Percentiles rank a stretch among this genome's conserved stretches.
These are phyloP conservation scores for Colletotrichum liriopes DNA, from an alignment of 2,329 filamentous ascomycete species.

Conservation along the genomic window DNA sequence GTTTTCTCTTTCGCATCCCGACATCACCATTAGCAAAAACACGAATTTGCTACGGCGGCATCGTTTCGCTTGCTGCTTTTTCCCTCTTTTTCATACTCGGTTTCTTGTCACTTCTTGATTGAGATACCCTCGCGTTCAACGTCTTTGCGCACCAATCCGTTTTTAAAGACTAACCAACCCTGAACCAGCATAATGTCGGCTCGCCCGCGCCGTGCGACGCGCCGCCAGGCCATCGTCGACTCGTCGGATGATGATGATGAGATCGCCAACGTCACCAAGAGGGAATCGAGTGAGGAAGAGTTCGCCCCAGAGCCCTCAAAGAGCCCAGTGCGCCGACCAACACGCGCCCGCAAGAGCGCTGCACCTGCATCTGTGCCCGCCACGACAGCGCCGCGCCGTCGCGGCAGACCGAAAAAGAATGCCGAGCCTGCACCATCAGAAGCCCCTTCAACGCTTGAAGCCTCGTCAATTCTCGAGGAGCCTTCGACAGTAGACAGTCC, in stretches of 20 bases:
- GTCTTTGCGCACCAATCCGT: constrained; percentile 9
- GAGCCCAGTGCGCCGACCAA: constrained; percentile 67
- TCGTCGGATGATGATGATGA: constrained; percentile 83
- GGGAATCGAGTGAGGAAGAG: constrained; percentile 80
- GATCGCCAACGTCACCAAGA: constrained; percentile 66
- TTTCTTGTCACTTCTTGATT: constrained; percentile 29
- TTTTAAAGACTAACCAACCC: constrained; percentile 9
- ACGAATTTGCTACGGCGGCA: constrained; percentile 16
- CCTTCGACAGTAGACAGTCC: constrained; percentile 3
- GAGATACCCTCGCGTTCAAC: constrained; percentile 27
- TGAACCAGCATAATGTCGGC: constrained; percentile 38
- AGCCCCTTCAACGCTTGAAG: constrained; percentile 5
- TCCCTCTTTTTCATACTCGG: background rate
- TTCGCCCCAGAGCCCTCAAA: constrained; percentile 81
- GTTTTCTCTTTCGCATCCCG: constrained; percentile 22
- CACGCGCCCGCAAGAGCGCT: constrained; percentile 58
- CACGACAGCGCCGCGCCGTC: constrained; percentile 49
- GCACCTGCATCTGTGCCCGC: constrained; percentile 63
- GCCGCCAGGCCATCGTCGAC: constrained; percentile 83
- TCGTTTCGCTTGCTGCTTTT: constrained; percentile 5
- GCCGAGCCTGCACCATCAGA: constrained; percentile 51
- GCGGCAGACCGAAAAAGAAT: constrained; percentile 61
- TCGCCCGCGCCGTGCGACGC: constrained; percentile 66
- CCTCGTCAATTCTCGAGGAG: constrained; percentile 1
- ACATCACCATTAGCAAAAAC: constrained; percentile 18